These are phyloP conservation scores for Carex cristatella DNA, from an alignment of 176 grass and related monocot genomes.

Conservation along the genomic window DNA sequence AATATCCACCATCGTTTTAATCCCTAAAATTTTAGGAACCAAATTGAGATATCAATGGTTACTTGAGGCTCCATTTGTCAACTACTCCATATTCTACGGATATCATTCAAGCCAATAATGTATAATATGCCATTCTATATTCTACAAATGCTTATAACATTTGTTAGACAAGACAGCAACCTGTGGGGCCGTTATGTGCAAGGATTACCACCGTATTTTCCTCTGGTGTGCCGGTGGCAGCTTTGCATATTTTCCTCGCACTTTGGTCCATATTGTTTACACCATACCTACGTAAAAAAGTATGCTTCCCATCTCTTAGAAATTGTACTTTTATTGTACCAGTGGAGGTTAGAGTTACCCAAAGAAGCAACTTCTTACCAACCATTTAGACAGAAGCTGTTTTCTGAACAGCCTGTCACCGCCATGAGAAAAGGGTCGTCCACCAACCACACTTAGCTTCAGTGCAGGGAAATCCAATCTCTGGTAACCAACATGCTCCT, in stretches of 20 bases:
- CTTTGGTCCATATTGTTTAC: slow-evolving; percentile 82
- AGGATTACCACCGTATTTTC: slow-evolving; percentile 69
- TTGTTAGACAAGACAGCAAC: slow-evolving; percentile 26
- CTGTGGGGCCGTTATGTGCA: slow-evolving; percentile 97
- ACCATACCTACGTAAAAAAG: slow-evolving; percentile 48
- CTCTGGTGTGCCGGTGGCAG: slow-evolving; percentile 47
- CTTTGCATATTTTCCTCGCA: slow-evolving; percentile 76
- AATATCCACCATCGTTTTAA: not conserved
- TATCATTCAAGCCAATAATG: not conserved
- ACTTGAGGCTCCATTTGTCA: not conserved
- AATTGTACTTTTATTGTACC: not conserved
- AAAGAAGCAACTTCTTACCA: slow-evolving; percentile 41
- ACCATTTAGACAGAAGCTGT: slow-evolving; percentile 77
- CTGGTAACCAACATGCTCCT: slow-evolving; percentile 78
- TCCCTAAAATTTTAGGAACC: not conserved
- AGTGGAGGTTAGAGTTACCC: not conserved
- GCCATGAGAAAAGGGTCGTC: slow-evolving; percentile 82
- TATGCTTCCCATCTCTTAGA: not conserved
- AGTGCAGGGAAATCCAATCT: slow-evolving; percentile 58
- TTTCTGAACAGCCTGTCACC: slow-evolving; percentile 66
- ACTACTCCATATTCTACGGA: not conserved
- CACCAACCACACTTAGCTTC: slow-evolving; percentile 82
- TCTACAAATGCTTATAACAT: not conserved
- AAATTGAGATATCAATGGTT: slow-evolving; percentile 1
- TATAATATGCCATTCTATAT: not conserved